Conservation (phyloP, 768 basidiomycete species). For the Rhizopogon vulgaris region DNA sequence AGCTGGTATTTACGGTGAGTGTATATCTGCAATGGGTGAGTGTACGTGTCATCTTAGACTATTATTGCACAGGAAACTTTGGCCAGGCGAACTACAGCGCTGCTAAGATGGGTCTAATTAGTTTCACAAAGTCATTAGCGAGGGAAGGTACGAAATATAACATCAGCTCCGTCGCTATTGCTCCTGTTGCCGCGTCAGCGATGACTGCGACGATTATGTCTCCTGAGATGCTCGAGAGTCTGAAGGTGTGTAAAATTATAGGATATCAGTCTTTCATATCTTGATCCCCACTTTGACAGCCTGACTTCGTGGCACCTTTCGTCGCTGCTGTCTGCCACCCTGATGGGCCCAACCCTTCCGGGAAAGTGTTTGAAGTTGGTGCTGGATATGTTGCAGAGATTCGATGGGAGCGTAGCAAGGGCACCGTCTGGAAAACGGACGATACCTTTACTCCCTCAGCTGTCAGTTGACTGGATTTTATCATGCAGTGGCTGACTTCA, state of each 20-base stretch:
- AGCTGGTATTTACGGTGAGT: conserved; percentile 84
- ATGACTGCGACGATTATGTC: conserved; percentile 98
- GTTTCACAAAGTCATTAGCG: conserved; percentile 89
- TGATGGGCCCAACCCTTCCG: conserved; percentile 71
- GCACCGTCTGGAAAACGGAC: conserved; percentile 86
- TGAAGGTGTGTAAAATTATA: conserved; percentile 44
- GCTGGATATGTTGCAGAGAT: conserved; percentile 90
- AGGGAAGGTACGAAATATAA: conserved; percentile 89
- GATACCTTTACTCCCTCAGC: conserved; percentile 90
- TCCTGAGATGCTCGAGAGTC: conserved; percentile 84
- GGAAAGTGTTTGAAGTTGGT: conserved; percentile 87
- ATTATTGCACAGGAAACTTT: conserved; percentile 63
- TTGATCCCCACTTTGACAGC: conserved; percentile 30
- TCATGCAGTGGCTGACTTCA: background rate
- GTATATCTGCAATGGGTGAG: background rate
- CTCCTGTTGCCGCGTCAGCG: conserved; percentile 90
- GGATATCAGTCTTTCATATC: background rate
- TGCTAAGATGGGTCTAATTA: conserved; percentile 94
- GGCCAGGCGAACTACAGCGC: conserved; percentile 98
- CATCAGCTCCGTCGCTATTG: conserved; percentile 83
- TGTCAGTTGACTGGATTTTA: conserved; percentile 33
- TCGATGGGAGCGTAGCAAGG: conserved; percentile 89
- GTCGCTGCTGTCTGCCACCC: conserved; percentile 86
- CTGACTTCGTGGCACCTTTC: conserved; percentile 89
- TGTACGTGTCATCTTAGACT: background rate